Conservation (phyloP, 2,329 filamentous ascomycete species). For the Bipolaris oryzae region DNA sequence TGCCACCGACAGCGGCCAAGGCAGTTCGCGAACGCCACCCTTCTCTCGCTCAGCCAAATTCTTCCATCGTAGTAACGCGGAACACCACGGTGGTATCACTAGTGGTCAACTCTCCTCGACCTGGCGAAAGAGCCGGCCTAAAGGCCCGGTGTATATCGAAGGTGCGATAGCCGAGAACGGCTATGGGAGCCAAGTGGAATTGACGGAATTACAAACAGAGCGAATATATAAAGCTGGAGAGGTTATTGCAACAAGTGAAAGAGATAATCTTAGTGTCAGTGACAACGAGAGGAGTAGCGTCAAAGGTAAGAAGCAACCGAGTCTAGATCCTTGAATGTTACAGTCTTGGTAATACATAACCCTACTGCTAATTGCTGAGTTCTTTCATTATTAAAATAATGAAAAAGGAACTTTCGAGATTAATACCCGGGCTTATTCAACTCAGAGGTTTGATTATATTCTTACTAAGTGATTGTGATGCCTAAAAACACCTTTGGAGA, state of each 20-base stretch:
- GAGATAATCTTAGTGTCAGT: conserved; percentile 43
- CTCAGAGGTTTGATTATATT: no score
- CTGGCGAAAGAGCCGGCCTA: neutral
- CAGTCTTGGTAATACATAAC: neutral
- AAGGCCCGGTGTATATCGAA: neutral
- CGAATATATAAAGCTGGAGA: neutral
- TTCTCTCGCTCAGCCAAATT: neutral
- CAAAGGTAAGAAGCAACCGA: neutral
- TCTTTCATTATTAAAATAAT: no score
- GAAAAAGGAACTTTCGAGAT: no score
- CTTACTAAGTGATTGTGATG: no score
- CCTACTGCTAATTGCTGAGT: neutral
- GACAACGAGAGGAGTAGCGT: conserved; percentile 45
- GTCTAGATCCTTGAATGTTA: conserved; percentile 28
- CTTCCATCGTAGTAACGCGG: neutral
- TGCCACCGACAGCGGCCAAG: neutral
- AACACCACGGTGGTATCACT: neutral
- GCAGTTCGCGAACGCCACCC: neutral
- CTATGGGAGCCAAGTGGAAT: neutral
- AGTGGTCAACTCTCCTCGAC: neutral
- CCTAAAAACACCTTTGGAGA: no score
- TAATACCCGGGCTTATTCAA: no score
- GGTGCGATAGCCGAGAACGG: neutral
- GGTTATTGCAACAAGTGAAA: neutral
- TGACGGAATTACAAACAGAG: neutral